Evolutionary conservation across 1,284 basidiomycete species (phyloP), one percentile per base, ranked within the genome.

Genomic region (Trichosporon coremiiforme): DNA sequence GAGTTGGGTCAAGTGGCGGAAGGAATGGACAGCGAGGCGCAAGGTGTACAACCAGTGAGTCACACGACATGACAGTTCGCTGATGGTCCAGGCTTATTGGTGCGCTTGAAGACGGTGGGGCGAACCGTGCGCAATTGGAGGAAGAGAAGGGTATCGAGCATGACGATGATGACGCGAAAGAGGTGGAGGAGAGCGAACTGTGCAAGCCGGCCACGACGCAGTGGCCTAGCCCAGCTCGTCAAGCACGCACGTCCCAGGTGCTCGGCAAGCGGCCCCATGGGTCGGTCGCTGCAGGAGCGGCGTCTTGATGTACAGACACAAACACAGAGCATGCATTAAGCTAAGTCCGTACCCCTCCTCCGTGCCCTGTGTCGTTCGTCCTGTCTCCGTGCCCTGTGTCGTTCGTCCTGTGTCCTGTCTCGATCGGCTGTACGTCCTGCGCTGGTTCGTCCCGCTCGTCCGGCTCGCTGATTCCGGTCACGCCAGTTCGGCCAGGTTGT

Each of bases 11-110:
- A 75, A 73, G 35, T 84, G 83, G 82, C 76, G 81, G 29, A 83
- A 81, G 68, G 77, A 80, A 64, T 83, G 82, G 82, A 69, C 74
- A 0, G 70, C 76, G n/a, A 71, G 83, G 20, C 72, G 74, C 55
- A 81, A 79, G 75, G 72, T 81, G 8, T 84, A 84, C 74, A 77
- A 79, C n/a, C 73, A 76, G 83, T 83, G 68, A 74, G 80, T 73
- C 20, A 8, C 10, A 38, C 15, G 29, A 20, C 10, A 5, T 17
- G 12, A 47, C 1, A 15, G 38, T 9, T 15, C 20, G 33, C 29
- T 70, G 29, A 70, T 35, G 2, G 6, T 15, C 0, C 62, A 84
- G 82, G 35, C 66, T 80, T 4, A 63, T 82, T 5, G 79, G 75
- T 2, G 71, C 74, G 41, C 68, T 83, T 1, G 53, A 68, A 20